Evolutionary conservation across 1,139 yeast species (phyloP).

Genomic region (Hanseniaspora gamundiae): DNA sequence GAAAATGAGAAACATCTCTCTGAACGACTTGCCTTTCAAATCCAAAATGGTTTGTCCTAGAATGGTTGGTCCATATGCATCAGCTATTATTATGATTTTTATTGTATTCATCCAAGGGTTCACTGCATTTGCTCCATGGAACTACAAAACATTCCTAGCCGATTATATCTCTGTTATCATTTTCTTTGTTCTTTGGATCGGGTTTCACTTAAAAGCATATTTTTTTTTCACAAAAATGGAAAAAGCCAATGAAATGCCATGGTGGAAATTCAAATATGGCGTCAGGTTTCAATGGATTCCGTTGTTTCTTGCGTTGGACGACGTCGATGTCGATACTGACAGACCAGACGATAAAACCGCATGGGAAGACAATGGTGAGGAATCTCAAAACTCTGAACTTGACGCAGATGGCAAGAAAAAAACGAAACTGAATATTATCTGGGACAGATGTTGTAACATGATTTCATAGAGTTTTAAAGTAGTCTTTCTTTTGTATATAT

Average conservation of each 20-base stretch:
- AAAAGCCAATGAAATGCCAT: neutral
- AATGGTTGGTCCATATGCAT: constrained; percentile 44
- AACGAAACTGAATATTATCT: too few relatives aligned
- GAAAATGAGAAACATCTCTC: constrained; percentile 43
- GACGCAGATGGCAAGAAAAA: constrained; percentile 32
- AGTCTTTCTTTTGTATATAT: too few relatives aligned
- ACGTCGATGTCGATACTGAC: constrained; percentile 51
- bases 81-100: constrained; percentile 35
- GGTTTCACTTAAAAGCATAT: constrained; percentile 39
- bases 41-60: constrained; percentile 48
- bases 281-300: neutral
- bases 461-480: too few relatives aligned
- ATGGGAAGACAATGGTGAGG: constrained; percentile 37
- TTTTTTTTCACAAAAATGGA: constrained; percentile 26
- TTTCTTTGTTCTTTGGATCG: constrained; percentile 37
- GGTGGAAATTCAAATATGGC: neutral
- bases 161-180: constrained; percentile 54
- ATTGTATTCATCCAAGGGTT: constrained; percentile 64
- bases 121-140: constrained; percentile 28
- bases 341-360: constrained; percentile 45
- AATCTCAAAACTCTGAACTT: constrained; percentile 25
- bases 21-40: constrained; percentile 58
- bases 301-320: constrained; percentile 26
- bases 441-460: too few relatives aligned
- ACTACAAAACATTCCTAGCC: constrained; percentile 46